A percentile compares a stretch with the other conserved stretches of the same genome.
Conservation (phyloP, 1,284 basidiomycete genomes). For the Cutaneotrichosporon cutaneum region DNA sequence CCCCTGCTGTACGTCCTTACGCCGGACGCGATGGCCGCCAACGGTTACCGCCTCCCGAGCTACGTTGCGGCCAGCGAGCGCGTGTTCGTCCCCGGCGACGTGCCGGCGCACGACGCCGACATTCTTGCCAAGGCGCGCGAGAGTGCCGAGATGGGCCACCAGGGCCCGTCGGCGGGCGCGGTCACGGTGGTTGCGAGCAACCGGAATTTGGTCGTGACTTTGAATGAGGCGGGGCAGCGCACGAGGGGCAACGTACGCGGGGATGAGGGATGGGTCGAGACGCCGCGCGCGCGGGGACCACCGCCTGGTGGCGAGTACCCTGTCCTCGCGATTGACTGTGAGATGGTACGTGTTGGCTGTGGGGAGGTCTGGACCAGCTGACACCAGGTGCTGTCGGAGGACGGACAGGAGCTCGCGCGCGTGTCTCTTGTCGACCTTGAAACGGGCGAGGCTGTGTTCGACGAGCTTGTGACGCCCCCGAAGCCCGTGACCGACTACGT, state of each 20-base stretch:
- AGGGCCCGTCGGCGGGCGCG: background rate
- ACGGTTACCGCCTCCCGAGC: constrained; percentile 80
- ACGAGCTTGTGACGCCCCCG: constrained; percentile 78
- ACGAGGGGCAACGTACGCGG: constrained; percentile 59
- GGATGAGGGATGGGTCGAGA: constrained; percentile 65
- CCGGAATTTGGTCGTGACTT: constrained; percentile 5
- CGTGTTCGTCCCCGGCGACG: constrained; percentile 33
- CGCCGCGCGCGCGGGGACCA: constrained; percentile 57
- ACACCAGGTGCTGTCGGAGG: constrained; percentile 72
- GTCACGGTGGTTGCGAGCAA: background rate
- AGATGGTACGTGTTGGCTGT: constrained; percentile 91
- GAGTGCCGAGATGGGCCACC: background rate
- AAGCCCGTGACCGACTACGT: constrained; percentile 82
- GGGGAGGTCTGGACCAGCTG: constrained; percentile 70
- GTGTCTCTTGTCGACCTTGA: constrained; percentile 76
- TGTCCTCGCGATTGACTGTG: constrained; percentile 71
- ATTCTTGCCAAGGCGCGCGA: constrained; percentile 16
- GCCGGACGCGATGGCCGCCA: constrained; percentile 80
- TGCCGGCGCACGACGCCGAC: constrained; percentile 18
- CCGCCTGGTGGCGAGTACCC: constrained; percentile 38
- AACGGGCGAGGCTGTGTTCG: constrained; percentile 70
- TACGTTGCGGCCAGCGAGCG: constrained; percentile 60
- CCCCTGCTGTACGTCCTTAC: constrained; percentile 71
- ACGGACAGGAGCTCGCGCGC: constrained; percentile 80
- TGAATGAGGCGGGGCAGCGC: constrained; percentile 21